Evolutionary conservation across 129 eudicot genomes (phyloP), one percentile per base, ranked within the genome.

Genomic region (Ambrosia trifida): DNA sequence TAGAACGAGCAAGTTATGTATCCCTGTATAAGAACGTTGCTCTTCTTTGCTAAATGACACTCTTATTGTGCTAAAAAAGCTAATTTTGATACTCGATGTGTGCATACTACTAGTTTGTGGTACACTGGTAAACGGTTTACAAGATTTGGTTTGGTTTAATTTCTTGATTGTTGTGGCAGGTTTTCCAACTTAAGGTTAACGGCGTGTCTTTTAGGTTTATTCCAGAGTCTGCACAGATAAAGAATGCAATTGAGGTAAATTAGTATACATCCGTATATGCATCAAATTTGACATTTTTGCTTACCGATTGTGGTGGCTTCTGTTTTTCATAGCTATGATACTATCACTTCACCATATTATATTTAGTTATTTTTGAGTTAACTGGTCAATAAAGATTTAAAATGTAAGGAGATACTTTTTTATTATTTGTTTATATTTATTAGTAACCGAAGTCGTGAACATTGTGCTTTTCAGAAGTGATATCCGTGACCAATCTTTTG

Each of bases 201-300:
- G 98, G 97, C 6, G 96, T 94, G 44, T 88, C 96, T 52, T 89
- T 89, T 56, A 81, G 98, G 81, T 84, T 94, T 77, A 78, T 94
- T 61, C 98, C 98, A 0, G 96, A 94, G 68, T 63, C 84, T 11
- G 72, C 89, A 44, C 96, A 94, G 79, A 79, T 94, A 61, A 85
- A 72, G 65, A 84, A 94, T 84, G 98, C 98, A 11, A 51, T 89
- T 52, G 71, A 76, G 88, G 98, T 93, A 66, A 81, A 85, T 47
- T 3, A 11, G 32, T 56, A 62, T 30, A 35, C 75, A 10, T 68
- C 14, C 75, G 14, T 58, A 35, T 60, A 32, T 7, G 13, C 60
- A 47, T 3, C 7, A 9, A 41, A 7, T 54, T 56, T 20, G 20
- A 4, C 50, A 69, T 68, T 50, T 33, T 62, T 68, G 11, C 30